A percentile compares a stretch with the other conserved stretches of the same genome.
phyloP scores from a whole-genome alignment of 2,329 filamentous ascomycete species.

The Alternaria longipes region DNA sequence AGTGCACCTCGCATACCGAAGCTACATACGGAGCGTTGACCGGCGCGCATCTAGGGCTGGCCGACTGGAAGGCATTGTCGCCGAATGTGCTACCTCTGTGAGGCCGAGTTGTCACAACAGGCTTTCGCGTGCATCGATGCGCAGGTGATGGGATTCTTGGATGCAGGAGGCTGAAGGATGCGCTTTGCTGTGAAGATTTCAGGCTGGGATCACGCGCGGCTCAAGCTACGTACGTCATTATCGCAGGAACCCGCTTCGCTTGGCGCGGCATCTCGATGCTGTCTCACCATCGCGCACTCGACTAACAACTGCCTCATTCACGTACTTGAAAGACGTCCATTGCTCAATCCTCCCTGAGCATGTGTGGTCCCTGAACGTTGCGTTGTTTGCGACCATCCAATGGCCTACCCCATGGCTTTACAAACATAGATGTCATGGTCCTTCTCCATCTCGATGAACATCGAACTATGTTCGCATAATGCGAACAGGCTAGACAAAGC shows the following conservation, averaged over 20 bases:
- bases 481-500: not conserved
- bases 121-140: conserved; percentile 24
- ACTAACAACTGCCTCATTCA: not conserved
- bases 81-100: conserved; percentile 33
- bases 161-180: conserved; percentile 7
- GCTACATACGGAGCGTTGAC: conserved; percentile 59
- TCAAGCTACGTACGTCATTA: conserved; percentile 13
- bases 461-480: conserved; percentile 3
- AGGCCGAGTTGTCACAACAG: conserved; percentile 15
- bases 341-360: not conserved
- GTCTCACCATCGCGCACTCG: not conserved
- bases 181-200: conserved; percentile 11
- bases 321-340: not conserved
- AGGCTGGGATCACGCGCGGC: conserved; percentile 14
- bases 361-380: not conserved
- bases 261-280: conserved; percentile 13
- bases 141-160: not conserved
- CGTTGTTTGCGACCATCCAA: not conserved
- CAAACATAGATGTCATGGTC: not conserved
- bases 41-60: conserved; percentile 54
- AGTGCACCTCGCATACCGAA: not conserved
- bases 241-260: conserved; percentile 12
- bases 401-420: not conserved
- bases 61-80: conserved; percentile 40
- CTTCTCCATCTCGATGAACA: not conserved